A percentile compares a stretch with the other conserved stretches of the same genome.
Evolutionary conservation across 306 rosid genomes (phyloP).

Genomic region (Ceratonia siliqua): DNA sequence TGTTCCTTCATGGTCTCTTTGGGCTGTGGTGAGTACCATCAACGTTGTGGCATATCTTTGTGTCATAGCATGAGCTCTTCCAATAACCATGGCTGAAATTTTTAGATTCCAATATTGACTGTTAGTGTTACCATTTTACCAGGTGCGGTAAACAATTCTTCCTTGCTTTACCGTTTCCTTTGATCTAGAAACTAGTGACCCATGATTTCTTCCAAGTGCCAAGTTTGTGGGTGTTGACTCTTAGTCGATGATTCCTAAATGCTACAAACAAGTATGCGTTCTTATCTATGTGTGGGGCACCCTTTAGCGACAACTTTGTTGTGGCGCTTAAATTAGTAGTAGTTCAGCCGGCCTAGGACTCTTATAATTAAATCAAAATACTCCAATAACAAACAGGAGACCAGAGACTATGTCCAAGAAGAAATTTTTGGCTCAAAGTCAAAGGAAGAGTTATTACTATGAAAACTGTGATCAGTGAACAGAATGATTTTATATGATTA

Average conservation of each 20-base stretch:
- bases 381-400: not conserved
- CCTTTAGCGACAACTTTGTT: not conserved
- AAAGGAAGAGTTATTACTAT: too few species aligned
- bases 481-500: too few species aligned
- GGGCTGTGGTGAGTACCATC: too few species aligned
- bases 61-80: too few species aligned
- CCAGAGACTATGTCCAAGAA: not conserved
- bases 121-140: too few species aligned
- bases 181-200: not conserved
- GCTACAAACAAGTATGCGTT: not conserved
- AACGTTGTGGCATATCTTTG: too few species aligned
- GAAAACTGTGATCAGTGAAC: too few species aligned
- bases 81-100: too few species aligned
- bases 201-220: slow-evolving; percentile 23
- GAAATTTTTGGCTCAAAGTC: too few species aligned
- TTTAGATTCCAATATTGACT: too few species aligned
- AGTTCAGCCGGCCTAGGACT: slow-evolving; percentile 18
- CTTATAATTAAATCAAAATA: not conserved
- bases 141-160: too few species aligned
- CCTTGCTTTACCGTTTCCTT: not conserved
- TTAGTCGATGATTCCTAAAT: not conserved
- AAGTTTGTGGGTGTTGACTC: not conserved
- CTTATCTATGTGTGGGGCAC: not conserved
- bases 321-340: not conserved
- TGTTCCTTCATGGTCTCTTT: too few species aligned